These are phyloP conservation scores for Graphilbum ipis-grandicollis DNA, from an alignment of 2,329 filamentous ascomycete genomes.

Conservation along the genomic window DNA sequence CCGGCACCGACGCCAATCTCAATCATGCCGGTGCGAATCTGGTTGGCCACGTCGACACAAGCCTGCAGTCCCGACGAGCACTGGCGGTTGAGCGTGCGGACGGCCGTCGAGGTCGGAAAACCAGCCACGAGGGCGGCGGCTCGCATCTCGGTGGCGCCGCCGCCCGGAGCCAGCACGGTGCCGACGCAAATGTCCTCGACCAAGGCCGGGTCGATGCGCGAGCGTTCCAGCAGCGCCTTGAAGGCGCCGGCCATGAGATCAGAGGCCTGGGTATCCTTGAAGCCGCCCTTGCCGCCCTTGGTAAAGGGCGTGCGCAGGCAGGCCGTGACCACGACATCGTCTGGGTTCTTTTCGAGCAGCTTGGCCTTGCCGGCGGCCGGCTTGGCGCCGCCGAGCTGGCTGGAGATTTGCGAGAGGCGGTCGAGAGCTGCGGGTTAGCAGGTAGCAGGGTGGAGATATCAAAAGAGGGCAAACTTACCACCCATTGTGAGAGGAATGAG, in stretches of 20 bases:
- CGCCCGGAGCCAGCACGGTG: conserved; percentile 78
- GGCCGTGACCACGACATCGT: conserved; percentile 78
- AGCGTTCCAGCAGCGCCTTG: conserved; percentile 65
- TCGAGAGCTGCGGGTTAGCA: conserved; percentile 27
- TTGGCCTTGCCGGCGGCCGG: conserved; percentile 31
- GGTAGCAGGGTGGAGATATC: not conserved
- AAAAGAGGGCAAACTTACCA: conserved; percentile 7
- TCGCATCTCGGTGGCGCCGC: conserved; percentile 91
- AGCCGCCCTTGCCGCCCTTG: conserved; percentile 79
- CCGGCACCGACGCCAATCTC: conserved; percentile 87
- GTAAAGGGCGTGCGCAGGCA: conserved; percentile 85
- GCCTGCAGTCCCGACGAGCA: conserved; percentile 89
- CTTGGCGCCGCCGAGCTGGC: conserved; percentile 34
- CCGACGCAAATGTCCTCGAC: conserved; percentile 92
- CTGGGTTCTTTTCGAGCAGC: conserved; percentile 47
- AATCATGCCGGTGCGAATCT: conserved; percentile 82
- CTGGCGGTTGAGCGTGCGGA: conserved; percentile 81
- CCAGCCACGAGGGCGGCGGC: conserved; percentile 81
- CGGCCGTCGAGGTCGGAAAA: conserved; percentile 71
- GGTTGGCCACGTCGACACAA: conserved; percentile 85
- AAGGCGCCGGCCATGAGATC: conserved; percentile 77
- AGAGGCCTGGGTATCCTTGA: conserved; percentile 83
- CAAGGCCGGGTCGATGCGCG: conserved; percentile 69
- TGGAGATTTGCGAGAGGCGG: conserved; percentile 40
- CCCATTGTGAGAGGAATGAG: conserved; percentile 8